A percentile compares a stretch with the other conserved stretches of the same genome.
phyloP scores from a whole-genome alignment of 495 filamentous ascomycete species.

The Aspergillus egyptiacus region DNA sequence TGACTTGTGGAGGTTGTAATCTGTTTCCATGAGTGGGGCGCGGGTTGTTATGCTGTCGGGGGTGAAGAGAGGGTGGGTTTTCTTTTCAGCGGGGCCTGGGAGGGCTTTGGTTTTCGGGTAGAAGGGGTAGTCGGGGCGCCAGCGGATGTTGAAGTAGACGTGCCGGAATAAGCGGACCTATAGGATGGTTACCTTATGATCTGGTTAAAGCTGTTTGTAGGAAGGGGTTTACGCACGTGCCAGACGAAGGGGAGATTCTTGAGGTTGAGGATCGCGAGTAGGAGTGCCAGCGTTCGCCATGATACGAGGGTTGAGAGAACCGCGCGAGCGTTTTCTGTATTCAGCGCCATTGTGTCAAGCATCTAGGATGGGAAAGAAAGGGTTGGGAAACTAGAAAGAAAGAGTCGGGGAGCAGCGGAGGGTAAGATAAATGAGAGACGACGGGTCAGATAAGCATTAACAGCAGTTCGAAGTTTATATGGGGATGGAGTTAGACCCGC shows the following conservation, averaged over 20 bases:
- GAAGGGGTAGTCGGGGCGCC: conserved; percentile 33
- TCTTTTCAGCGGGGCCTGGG: conserved; percentile 26
- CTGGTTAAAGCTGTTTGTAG: not conserved
- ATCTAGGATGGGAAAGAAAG: conserved; percentile 22
- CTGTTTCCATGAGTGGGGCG: conserved; percentile 51
- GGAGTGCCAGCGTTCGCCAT: conserved; percentile 50
- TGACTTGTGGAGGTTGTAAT: conserved; percentile 67
- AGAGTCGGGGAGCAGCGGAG: not conserved
- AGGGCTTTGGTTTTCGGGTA: conserved; percentile 29
- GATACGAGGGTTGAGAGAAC: conserved; percentile 26
- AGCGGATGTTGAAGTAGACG: conserved; percentile 47
- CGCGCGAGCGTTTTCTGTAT: conserved; percentile 16
- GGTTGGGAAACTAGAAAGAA: not conserved
- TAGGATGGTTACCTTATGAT: conserved; percentile 14
- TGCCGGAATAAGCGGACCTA: conserved; percentile 35
- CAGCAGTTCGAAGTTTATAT: not conserved
- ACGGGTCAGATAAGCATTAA: not conserved
- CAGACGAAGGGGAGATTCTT: conserved; percentile 58
- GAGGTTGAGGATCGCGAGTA: conserved; percentile 52
- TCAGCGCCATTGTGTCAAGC: conserved; percentile 18
- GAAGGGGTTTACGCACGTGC: conserved; percentile 48
- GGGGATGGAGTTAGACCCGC: not conserved
- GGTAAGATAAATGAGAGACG: not conserved
- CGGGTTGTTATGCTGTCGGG: conserved; percentile 48
- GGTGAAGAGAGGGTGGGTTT: conserved; percentile 50